Conservation (phyloP, 1,284 basidiomycete genomes). For the Limonomyces culmigenus region DNA sequence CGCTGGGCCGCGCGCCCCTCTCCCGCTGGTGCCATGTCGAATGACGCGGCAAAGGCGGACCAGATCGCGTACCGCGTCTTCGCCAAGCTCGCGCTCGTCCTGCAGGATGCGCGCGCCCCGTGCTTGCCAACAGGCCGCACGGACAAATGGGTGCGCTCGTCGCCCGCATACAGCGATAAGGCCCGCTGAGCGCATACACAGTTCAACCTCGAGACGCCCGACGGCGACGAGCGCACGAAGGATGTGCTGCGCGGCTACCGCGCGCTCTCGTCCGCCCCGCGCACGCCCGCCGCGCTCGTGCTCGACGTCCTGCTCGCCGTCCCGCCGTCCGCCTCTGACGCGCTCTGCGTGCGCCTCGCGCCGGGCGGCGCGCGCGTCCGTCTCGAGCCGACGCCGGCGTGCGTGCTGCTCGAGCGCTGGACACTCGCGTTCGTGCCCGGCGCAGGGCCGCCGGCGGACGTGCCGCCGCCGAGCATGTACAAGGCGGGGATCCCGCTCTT, state of each 20-base stretch:
- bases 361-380: slow-evolving; percentile 40
- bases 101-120: slow-evolving; percentile 43
- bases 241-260: slow-evolving; percentile 40
- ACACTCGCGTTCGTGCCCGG: slow-evolving; percentile 30
- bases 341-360: slow-evolving; percentile 49
- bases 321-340: slow-evolving; percentile 47
- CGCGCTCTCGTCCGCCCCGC: slow-evolving; percentile 40
- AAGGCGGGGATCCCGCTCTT: slow-evolving; percentile 69
- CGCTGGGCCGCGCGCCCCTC: too few relatives aligned
- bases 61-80: slow-evolving; percentile 70
- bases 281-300: slow-evolving; percentile 27
- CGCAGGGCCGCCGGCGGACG: slow-evolving; percentile 7
- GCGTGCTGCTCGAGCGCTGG: slow-evolving; percentile 64
- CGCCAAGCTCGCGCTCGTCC: slow-evolving; percentile 56
- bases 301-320: slow-evolving; percentile 54
- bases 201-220: slow-evolving; percentile 70
- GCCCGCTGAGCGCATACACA: slow-evolving; percentile 11
- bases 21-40: slow-evolving; percentile 26
- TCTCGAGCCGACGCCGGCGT: slow-evolving; percentile 46
- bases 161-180: background rate
- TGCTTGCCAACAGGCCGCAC: slow-evolving; percentile 18
- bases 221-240: too few relatives aligned
- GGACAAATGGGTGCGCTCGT: slow-evolving; percentile 59
- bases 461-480: slow-evolving; percentile 55
- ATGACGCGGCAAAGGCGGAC: slow-evolving; percentile 58